phyloP scores from a whole-genome alignment of 2,329 filamentous ascomycete genomes.

The Ceratocystis cacaofunesta region DNA sequence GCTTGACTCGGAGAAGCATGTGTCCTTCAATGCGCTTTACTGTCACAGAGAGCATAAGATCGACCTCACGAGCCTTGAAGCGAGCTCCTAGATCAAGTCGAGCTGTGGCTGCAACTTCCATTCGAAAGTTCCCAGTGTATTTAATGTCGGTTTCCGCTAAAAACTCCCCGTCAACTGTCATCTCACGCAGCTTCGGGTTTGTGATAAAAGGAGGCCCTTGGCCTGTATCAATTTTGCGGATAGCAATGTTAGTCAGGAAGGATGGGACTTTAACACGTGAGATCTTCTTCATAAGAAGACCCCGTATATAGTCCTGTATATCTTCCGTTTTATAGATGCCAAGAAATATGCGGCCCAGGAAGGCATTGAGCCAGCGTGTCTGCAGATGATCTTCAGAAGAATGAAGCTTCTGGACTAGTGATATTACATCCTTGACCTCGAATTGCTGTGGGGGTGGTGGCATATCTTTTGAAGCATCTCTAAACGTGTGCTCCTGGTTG shows the following conservation, averaged over 20 bases:
- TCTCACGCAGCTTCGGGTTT: constrained; percentile 72
- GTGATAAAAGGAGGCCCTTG: constrained; percentile 78
- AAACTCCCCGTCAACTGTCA: constrained; percentile 84
- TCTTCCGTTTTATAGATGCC: constrained; percentile 74
- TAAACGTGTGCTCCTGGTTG: constrained; percentile 58
- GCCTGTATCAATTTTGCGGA: constrained; percentile 73
- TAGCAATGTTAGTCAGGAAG: constrained; percentile 72
- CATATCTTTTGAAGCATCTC: constrained; percentile 27
- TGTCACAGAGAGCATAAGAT: constrained; percentile 72
- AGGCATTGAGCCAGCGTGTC: constrained; percentile 83
- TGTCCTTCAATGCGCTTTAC: constrained; percentile 78
- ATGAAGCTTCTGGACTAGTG: constrained; percentile 77
- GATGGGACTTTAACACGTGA: constrained; percentile 80
- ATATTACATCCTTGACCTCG: constrained; percentile 73
- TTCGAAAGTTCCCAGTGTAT: constrained; percentile 76
- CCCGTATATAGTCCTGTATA: constrained; percentile 61
- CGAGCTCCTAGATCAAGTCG: constrained; percentile 78
- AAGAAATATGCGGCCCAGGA: constrained; percentile 78
- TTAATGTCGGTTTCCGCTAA: constrained; percentile 73
- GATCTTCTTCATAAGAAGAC: constrained; percentile 92
- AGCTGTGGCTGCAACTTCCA: constrained; percentile 85
- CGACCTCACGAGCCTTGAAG: constrained; percentile 83
- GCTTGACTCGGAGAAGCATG: constrained; percentile 72
- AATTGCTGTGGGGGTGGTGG: constrained; percentile 52
- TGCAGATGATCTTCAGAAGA: constrained; percentile 83